Base-by-base conservation (phyloP, 495 filamentous ascomycete species). In the Aspergillus saccharolyticus region DNA sequence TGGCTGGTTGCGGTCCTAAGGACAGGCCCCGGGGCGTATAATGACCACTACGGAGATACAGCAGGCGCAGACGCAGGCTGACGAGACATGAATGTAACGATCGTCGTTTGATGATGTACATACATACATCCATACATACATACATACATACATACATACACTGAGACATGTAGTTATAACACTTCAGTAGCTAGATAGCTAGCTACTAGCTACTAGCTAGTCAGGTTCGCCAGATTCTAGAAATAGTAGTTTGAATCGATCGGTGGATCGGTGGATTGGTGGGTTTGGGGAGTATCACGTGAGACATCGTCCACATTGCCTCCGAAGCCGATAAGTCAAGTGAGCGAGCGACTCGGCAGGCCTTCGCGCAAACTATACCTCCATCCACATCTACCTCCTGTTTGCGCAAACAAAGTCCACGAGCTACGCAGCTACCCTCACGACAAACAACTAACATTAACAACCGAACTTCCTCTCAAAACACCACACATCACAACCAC, bases 1-100 rank as follows among this genome's bases (percentile, higher is more conserved):
- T 44, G 74, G 72, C 58, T 78, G 75, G 75, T 57, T 78, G 60
- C 75, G 73, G 28, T 64, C 69, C 5, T 73, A 67, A 57, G 25
- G 18, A 28, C 33, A 44, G 17, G 19, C n/a, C n/a, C n/a, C n/a
- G 9, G 25, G 9, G 18, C 19, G 15, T 47, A 39, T 49, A 24
- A 55, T 33, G 24, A 47, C 43, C 42, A 33, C 56, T 30, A 61
- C 33, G 33, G 33, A 39, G 33, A 39, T 39, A 39, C 49, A 55
- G 49, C 45, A 21, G 48, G 28, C 51, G 19, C 53, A 44, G 22
- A 20, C 18, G 44, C 53, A 52, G 28, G 53, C 53, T 52, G 39
- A 52, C 51, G 54, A 62, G 44, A 15, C 43, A 53, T 44, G 53
- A 53, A 55, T 42, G 52, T 63, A 46, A 65, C 49, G 60, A 66